phyloP scores from a whole-genome alignment of 257 asterid genomes.

The Solanum commersonii region DNA sequence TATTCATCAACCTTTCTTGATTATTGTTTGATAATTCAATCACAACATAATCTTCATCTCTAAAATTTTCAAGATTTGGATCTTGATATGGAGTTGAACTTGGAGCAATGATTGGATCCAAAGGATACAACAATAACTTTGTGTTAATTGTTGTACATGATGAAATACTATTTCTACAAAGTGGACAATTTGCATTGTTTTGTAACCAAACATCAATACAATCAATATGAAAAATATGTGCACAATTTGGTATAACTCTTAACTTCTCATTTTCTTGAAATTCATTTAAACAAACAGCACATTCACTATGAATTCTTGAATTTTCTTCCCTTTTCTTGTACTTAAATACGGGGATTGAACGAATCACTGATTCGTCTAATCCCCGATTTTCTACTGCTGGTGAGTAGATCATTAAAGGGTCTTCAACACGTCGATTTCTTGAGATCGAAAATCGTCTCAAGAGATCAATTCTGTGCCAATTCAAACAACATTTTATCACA shows the following conservation, averaged over 20 bases:
- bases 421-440: constrained; percentile 26
- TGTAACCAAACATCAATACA: constrained; percentile 94
- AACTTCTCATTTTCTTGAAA: constrained; percentile 58
- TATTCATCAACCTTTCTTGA: constrained; percentile 13
- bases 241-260: constrained; percentile 57
- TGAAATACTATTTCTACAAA: constrained; percentile 59
- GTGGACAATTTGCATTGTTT: constrained; percentile 82
- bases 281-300: constrained; percentile 77
- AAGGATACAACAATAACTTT: background rate
- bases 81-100: constrained; percentile 14
- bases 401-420: constrained; percentile 20
- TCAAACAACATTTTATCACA: constrained; percentile 82
- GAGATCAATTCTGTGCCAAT: constrained; percentile 73
- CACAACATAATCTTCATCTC: constrained; percentile 68
- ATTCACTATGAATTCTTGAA: constrained; percentile 17
- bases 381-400: constrained; percentile 47
- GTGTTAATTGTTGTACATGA: background rate
- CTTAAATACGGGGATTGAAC: constrained; percentile 53
- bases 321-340: constrained; percentile 21
- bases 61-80: constrained; percentile 16
- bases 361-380: constrained; percentile 46
- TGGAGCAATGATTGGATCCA: constrained; percentile 24
- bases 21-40: constrained; percentile 34
- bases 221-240: constrained; percentile 69
- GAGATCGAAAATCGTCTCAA: constrained; percentile 50